phyloP scores from a whole-genome alignment of 1,284 basidiomycete species.

The Sphagnurus paluster region DNA sequence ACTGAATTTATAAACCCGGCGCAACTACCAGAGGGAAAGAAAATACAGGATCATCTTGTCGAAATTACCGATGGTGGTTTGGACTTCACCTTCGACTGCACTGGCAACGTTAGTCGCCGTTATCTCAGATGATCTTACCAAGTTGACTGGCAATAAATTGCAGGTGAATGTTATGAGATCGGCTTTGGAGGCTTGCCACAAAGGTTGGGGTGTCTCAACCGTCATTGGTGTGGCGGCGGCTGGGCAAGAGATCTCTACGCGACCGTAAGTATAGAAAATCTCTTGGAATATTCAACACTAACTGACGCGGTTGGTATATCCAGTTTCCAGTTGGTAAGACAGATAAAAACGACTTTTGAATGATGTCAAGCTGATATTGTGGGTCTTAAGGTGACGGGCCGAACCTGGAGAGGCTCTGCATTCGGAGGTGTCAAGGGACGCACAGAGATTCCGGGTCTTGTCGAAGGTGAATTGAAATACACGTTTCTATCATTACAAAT shows the following conservation, averaged over 20 bases:
- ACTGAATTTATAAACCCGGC: conserved; percentile 93
- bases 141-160: background rate
- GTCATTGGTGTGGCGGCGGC: conserved; percentile 94
- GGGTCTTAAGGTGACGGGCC: conserved; percentile 70
- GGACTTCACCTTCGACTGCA: conserved; percentile 97
- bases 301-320: conserved; percentile 10
- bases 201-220: conserved; percentile 98
- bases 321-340: conserved; percentile 67
- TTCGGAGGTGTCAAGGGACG: conserved; percentile 99
- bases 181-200: conserved; percentile 97
- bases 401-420: conserved; percentile 93
- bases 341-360: background rate
- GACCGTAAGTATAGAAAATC: conserved; percentile 67
- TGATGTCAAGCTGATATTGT: conserved; percentile 6
- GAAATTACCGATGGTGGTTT: conserved; percentile 96
- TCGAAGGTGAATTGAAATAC: conserved; percentile 56
- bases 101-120: conserved; percentile 76
- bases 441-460: conserved; percentile 89
- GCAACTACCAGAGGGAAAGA: conserved; percentile 73
- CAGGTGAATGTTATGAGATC: conserved; percentile 92
- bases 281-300: conserved; percentile 6
- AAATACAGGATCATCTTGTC: conserved; percentile 87
- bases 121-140: conserved; percentile 2
- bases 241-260: conserved; percentile 96
- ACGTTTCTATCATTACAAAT: background rate